Conservation (phyloP, 805 yeast species). For the Metschnikowia bowlesiae region DNA sequence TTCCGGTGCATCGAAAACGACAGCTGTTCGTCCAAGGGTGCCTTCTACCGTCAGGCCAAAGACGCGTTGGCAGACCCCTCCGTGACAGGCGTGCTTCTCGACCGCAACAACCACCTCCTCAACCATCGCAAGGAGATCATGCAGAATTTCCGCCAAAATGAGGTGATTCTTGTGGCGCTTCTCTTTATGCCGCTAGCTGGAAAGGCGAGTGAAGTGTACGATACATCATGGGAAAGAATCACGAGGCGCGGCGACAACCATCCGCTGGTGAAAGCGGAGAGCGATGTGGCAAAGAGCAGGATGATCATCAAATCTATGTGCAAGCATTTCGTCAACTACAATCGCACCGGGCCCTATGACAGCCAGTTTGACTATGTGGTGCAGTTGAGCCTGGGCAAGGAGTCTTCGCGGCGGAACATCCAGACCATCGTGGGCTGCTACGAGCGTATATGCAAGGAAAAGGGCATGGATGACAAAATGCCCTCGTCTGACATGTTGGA, state of each 20-base stretch:
- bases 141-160: conserved; percentile 39
- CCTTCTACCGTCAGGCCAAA: conserved; percentile 46
- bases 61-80: conserved; percentile 22
- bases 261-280: conserved; percentile 63
- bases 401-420: conserved; percentile 12
- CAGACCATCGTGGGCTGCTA: conserved; percentile 4
- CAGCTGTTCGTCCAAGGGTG: conserved; percentile 47
- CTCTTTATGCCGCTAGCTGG: conserved; percentile 49
- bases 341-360: conserved; percentile 52
- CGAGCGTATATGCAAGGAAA: background rate
- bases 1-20: conserved; percentile 86
- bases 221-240: conserved; percentile 57
- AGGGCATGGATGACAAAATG: background rate
- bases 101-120: conserved; percentile 74
- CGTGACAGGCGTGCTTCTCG: conserved; percentile 58
- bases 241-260: conserved; percentile 78
- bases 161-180: conserved; percentile 59
- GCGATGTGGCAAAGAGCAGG: conserved; percentile 47
- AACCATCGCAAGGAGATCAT: conserved; percentile 69
- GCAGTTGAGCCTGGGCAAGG: conserved; percentile 41
- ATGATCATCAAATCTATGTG: conserved; percentile 74
- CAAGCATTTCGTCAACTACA: conserved; percentile 60
- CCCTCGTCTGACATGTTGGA: background rate
- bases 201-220: conserved; percentile 37
- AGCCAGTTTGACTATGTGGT: conserved; percentile 61